Evolutionary conservation across 1,139 yeast genomes (phyloP).

Genomic region (Kodamaea alishanica): DNA sequence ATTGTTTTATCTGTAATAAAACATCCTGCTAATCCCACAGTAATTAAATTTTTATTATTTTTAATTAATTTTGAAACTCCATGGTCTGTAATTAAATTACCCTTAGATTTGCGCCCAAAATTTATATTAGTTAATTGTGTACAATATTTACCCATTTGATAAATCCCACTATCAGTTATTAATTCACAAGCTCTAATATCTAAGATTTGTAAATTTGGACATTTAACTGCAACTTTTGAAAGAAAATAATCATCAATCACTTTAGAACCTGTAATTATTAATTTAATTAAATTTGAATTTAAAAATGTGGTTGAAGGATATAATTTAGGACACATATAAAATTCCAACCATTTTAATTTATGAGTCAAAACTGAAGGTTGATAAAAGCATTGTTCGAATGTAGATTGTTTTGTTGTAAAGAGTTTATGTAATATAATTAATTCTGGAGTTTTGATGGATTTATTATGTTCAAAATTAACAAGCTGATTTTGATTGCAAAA

Average conservation of each 20-base stretch:
- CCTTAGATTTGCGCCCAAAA: slow-evolving; percentile 73
- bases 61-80: slow-evolving; percentile 58
- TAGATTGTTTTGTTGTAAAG: slow-evolving; percentile 27
- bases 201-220: slow-evolving; percentile 60
- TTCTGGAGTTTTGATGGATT: slow-evolving; percentile 22
- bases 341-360: slow-evolving; percentile 63
- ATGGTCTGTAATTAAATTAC: slow-evolving; percentile 67
- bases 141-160: slow-evolving; percentile 61
- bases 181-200: slow-evolving; percentile 85
- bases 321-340: slow-evolving; percentile 77
- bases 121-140: slow-evolving; percentile 54
- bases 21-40: slow-evolving; percentile 91
- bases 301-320: slow-evolving; percentile 50
- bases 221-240: slow-evolving; percentile 44
- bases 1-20: slow-evolving; percentile 68
- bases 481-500: slow-evolving; percentile 52
- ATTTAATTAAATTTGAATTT: slow-evolving; percentile 40
- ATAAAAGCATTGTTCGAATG: slow-evolving; percentile 5
- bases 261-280: slow-evolving; percentile 75
- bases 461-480: slow-evolving; percentile 34
- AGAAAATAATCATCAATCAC: slow-evolving; percentile 60
- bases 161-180: slow-evolving; percentile 72
- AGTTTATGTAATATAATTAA: slow-evolving; percentile 36
- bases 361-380: slow-evolving; percentile 34
- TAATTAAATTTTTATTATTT: slow-evolving; percentile 51